Evolutionary conservation across 2,329 filamentous ascomycete genomes (phyloP), one percentile per base, ranked within the genome.

Genomic region (Elsinoe arachidis): DNA sequence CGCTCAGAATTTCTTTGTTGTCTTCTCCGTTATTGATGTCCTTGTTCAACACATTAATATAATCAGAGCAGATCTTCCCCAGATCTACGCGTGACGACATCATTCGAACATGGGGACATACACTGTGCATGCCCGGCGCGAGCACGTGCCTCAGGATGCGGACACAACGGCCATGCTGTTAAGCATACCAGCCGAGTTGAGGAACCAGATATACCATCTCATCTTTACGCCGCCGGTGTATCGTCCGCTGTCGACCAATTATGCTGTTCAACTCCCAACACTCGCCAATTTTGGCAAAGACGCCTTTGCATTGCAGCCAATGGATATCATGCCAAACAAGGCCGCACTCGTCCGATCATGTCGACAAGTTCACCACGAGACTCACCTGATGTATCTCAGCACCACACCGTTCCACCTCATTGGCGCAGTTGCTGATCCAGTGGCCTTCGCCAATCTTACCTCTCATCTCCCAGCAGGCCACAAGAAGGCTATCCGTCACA

Each of bases 371-470:
- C 55, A 59, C 15, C 17, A 23, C 5, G 56, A 57, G 52, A 57
- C 58, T 7, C 57, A 61, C 26, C 63, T 70, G 10, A 62, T 70
- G 43, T 68, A 68, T 44, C 61, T 70, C 19, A 63, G 61, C 37
- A 59, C 59, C 14, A 65, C 66, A 0, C 59, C 64, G 9, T 70
- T 70, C 60, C 61, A 64, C 58, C 39, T 71, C 33, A 49, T 57
- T 21, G 65, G 64, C 35, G 55, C 62, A 34, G 57, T 53, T 44
- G 59, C 62, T 17, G 62, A 63, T 34, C 69, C 69, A 2, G 61
- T 65, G 10, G 26, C 58, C 52, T 70, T 71, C 62, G 56, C 60
- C 35, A 37, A 61, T 10, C 64, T 60, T 19, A 61, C 67, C 61
- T 59, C 61, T 38, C 46, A 61, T 12, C 65, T 61, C 21, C 62